Percentiles rank a stretch among this genome's conserved stretches.
Evolutionary conservation across 768 basidiomycete genomes (phyloP).

Genomic region (Terana coerulea): DNA sequence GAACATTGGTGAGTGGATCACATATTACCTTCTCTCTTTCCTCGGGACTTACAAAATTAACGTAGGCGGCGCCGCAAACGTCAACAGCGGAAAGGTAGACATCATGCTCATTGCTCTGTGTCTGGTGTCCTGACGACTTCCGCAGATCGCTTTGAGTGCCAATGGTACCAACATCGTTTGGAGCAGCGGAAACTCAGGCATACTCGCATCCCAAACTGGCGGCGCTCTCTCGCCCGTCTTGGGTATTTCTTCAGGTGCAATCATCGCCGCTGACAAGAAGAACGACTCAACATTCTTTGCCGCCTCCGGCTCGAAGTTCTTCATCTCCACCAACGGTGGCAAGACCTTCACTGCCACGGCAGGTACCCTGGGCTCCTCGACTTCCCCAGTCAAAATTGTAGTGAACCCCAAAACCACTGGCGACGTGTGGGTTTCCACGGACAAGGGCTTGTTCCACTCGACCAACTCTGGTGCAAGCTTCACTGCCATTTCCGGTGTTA

Average conservation of each 20-base stretch:
- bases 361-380: conserved; percentile 42
- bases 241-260: conserved; percentile 47
- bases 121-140: neutral
- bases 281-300: conserved; percentile 57
- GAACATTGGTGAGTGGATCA: conserved; percentile 37
- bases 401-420: conserved; percentile 52
- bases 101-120: neutral
- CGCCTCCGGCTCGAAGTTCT: conserved; percentile 52
- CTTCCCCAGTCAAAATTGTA: conserved; percentile 46
- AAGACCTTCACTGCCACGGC: conserved; percentile 44
- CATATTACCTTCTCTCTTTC: too few species aligned
- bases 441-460: conserved; percentile 55
- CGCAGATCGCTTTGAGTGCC: conserved; percentile 41
- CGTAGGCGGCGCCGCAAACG: conserved; percentile 40
- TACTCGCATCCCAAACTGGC: conserved; percentile 49
- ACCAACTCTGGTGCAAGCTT: conserved; percentile 49
- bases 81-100: conserved; percentile 22
- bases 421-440: conserved; percentile 64
- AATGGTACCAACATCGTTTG: conserved; percentile 56
- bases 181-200: conserved; percentile 45
- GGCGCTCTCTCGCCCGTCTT: conserved; percentile 46
- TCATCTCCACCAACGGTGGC: conserved; percentile 55
- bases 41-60: neutral
- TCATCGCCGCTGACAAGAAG: conserved; percentile 62
- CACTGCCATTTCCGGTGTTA: conserved; percentile 40